Percentiles rank a stretch among this genome's conserved stretches.
These are phyloP conservation scores for Cymbopogon flexuosus DNA, from an alignment of 202 grass and related monocot genomes.

Conservation along the genomic window DNA sequence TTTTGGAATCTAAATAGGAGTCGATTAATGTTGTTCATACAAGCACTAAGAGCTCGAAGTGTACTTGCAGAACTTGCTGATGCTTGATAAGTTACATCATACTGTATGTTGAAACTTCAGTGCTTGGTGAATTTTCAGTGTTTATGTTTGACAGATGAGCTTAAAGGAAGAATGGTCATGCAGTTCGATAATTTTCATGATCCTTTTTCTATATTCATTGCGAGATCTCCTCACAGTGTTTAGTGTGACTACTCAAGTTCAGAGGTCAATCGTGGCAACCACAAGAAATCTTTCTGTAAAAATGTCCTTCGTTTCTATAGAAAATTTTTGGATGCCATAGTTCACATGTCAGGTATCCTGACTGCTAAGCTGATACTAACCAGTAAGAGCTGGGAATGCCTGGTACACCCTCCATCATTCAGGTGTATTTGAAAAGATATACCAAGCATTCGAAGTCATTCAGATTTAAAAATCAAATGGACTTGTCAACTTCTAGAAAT, in stretches of 20 bases:
- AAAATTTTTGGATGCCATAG: not conserved
- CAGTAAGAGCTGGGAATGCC: not conserved
- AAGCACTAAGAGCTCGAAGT: too few relatives aligned
- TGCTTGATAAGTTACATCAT: too few relatives aligned
- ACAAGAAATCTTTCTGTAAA: not conserved
- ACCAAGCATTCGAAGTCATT: not conserved
- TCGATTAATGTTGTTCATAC: too few relatives aligned
- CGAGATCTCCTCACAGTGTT: not conserved
- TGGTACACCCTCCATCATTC: not conserved
- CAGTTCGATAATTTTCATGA: not conserved
- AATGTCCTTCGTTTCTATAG: not conserved
- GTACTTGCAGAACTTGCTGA: too few relatives aligned
- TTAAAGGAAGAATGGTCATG: too few relatives aligned
- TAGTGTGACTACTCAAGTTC: not conserved
- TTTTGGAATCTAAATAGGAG: too few relatives aligned
- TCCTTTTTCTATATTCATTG: not conserved
- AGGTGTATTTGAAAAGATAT: not conserved
- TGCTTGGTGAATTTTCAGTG: too few relatives aligned
- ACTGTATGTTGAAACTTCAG: too few relatives aligned
- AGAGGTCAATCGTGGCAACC: not conserved
- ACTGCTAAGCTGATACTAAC: not conserved
- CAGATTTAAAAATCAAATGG: not conserved
- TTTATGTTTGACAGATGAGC: too few relatives aligned
- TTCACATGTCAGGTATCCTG: not conserved
- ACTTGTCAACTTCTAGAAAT: not conserved